A percentile compares a stretch with the other conserved stretches of the same genome.
These are phyloP conservation scores for Aspergillus sp. DNA, from an alignment of 2,329 filamentous ascomycete genomes.

Conservation along the genomic window DNA sequence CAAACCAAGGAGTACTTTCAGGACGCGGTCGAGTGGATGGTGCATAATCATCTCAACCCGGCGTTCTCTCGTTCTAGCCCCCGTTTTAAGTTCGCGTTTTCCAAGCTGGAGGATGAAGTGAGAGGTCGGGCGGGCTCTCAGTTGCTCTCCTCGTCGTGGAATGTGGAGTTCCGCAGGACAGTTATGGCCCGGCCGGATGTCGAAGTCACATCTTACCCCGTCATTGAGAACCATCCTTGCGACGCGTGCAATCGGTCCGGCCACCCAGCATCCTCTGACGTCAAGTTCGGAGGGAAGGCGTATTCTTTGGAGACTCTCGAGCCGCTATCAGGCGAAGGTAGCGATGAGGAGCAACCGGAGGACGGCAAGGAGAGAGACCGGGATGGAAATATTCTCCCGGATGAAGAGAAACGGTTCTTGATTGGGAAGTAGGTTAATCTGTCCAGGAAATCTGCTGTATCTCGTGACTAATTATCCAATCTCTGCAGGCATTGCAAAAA, in stretches of 20 bases:
- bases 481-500: slow-evolving; percentile 45
- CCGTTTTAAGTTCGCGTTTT: slow-evolving; percentile 60
- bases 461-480: not conserved
- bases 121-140: slow-evolving; percentile 59
- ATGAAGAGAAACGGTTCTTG: slow-evolving; percentile 40
- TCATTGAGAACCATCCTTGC: slow-evolving; percentile 44
- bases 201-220: slow-evolving; percentile 39
- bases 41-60: slow-evolving; percentile 68
- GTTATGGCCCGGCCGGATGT: slow-evolving; percentile 58
- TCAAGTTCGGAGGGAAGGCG: slow-evolving; percentile 55
- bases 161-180: slow-evolving; percentile 53
- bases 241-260: slow-evolving; percentile 61
- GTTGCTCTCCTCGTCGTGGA: slow-evolving; percentile 64
- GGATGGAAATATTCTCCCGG: slow-evolving; percentile 38
- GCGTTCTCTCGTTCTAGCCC: slow-evolving; percentile 54
- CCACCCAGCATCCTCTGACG: slow-evolving; percentile 57
- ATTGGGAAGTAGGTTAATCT: slow-evolving; percentile 38
- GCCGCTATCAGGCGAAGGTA: slow-evolving; percentile 45
- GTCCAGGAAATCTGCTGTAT: not conserved
- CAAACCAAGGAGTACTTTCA: slow-evolving; percentile 64
- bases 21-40: slow-evolving; percentile 68
- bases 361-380: slow-evolving; percentile 31
- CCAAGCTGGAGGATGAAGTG: slow-evolving; percentile 63
- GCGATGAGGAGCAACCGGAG: slow-evolving; percentile 29
- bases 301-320: slow-evolving; percentile 60